A percentile compares a stretch with the other conserved stretches of the same genome.
Evolutionary conservation across 257 asterid species (phyloP).

Genomic region (Misopates orontium): DNA sequence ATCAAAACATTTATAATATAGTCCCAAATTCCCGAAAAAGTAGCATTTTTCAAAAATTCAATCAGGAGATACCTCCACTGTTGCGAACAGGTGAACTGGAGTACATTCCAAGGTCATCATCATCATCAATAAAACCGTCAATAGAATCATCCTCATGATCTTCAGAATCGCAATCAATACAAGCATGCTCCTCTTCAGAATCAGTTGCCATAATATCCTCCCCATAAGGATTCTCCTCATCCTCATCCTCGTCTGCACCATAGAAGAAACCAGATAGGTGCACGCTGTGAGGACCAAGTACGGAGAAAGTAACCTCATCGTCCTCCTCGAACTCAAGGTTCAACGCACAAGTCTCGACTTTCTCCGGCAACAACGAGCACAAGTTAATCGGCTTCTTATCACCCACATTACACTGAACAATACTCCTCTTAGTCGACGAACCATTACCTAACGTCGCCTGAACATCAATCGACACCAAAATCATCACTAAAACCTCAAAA

Average conservation of each 20-base stretch:
- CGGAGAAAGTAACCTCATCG: constrained; percentile 68
- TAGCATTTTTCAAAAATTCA: background rate
- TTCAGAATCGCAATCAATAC: constrained; percentile 45
- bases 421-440: constrained; percentile 56
- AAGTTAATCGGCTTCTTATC: constrained; percentile 69
- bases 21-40: background rate
- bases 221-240: constrained; percentile 34
- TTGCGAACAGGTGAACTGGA: constrained; percentile 55
- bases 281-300: constrained; percentile 68
- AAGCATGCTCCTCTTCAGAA: constrained; percentile 49
- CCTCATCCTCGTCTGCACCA: constrained; percentile 50
- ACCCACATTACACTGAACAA: constrained; percentile 80
- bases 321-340: constrained; percentile 91
- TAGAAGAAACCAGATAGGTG: constrained; percentile 92
- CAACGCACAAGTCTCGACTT: constrained; percentile 66
- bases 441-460: constrained; percentile 86
- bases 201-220: constrained; percentile 41
- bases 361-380: constrained; percentile 75
- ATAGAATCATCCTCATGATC: constrained; percentile 55
- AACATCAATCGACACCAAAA: constrained; percentile 19
- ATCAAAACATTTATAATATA: background rate
- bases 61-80: constrained; percentile 67
- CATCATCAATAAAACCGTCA: too few relatives aligned
- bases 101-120: constrained; percentile 50
- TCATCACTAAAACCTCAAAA: constrained; percentile 8